These are phyloP conservation scores for Aaosphaeria pasadenensis DNA, from an alignment of 2,329 filamentous ascomycete species.

Conservation along the genomic window DNA sequence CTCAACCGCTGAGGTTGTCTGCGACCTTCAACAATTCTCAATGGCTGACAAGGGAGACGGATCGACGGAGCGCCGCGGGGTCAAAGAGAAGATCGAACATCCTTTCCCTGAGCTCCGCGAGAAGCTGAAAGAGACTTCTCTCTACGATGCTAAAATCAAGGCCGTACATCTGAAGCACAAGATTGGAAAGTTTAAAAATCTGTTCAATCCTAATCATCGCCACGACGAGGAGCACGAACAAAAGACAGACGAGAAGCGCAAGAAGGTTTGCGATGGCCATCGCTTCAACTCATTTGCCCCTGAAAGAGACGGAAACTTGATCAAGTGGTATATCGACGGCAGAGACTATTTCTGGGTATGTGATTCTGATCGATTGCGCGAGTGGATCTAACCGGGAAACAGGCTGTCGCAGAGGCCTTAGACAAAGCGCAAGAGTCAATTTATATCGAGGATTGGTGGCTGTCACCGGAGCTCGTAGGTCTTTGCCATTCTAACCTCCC, in stretches of 20 bases:
- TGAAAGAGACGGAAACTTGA: slow-evolving; percentile 75
- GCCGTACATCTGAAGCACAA: slow-evolving; percentile 60
- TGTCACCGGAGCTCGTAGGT: slow-evolving; percentile 70
- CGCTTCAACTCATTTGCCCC: slow-evolving; percentile 91
- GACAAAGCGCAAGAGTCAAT: slow-evolving; percentile 89
- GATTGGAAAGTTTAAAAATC: slow-evolving; percentile 62
- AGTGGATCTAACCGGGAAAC: background rate
- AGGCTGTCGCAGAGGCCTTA: slow-evolving; percentile 81
- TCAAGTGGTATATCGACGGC: slow-evolving; percentile 98
- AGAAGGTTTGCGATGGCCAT: slow-evolving; percentile 67
- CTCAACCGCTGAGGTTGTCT: background rate
- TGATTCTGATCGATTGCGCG: background rate
- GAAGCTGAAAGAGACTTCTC: slow-evolving; percentile 46
- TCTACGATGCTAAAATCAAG: slow-evolving; percentile 51
- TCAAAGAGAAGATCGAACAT: slow-evolving; percentile 38
- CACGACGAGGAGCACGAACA: slow-evolving; percentile 93
- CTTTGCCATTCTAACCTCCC: background rate
- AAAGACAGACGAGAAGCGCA: slow-evolving; percentile 76
- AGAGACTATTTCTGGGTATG: slow-evolving; percentile 80
- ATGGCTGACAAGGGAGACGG: slow-evolving; percentile 6
- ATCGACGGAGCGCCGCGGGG: slow-evolving; percentile 13
- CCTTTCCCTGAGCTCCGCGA: slow-evolving; percentile 40
- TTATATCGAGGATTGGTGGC: slow-evolving; percentile 97
- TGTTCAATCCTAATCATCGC: slow-evolving; percentile 82
- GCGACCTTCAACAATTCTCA: background rate